Base-by-base conservation (phyloP, 768 basidiomycete species). In the Amanita muscaria region DNA sequence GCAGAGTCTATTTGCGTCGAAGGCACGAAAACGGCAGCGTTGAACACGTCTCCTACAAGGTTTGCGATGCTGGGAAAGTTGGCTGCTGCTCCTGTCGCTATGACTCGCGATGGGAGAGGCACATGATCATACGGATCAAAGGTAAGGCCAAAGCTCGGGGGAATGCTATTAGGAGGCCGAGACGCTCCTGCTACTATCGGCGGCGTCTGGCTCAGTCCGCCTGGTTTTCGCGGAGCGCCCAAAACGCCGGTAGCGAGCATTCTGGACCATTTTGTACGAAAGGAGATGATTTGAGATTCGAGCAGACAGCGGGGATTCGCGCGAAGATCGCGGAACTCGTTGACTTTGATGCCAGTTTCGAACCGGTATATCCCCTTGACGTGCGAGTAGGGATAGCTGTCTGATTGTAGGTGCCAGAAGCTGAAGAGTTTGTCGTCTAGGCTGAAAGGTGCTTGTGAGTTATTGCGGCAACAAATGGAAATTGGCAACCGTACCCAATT, bases 371-470 rank as follows among this genome's bases (percentile, higher is more conserved):
- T 86, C 8, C 88, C 88, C 56, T 89, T 88, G 47, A 86, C 83
- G 34, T 84, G 83, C 0, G 84, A 77, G 42, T 79, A 72, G 1
- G 88, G 86, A 57, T 73, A 80, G 40, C 73, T 74, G 52, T 90
- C 88, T 18, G 76, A 77, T 60, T 90, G 88, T 12, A 90, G 70
- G 49, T 87, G 72, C 84, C 86, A 91, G 69, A 89, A 91, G 47
- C 83, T 83, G 63, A 91, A 91, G 2, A 91, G 74, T 57, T 92
- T 92, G 67, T 91, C 88, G 54, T 91, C 89, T 41, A 91, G 77
- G n/a, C 87, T 88, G 50, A 11, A 24, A 19, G 22, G 43, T 37
- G 40, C 9, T 12, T 2, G 37, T 27, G 15, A 15, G 24, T 46
- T 46, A 30, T 24, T 22, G 23, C 5, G 29, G 35, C 40, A 35